Percentiles rank a stretch among this genome's conserved stretches.
Evolutionary conservation across 1,139 yeast genomes (phyloP).

Genomic region (Pichia sp.): DNA sequence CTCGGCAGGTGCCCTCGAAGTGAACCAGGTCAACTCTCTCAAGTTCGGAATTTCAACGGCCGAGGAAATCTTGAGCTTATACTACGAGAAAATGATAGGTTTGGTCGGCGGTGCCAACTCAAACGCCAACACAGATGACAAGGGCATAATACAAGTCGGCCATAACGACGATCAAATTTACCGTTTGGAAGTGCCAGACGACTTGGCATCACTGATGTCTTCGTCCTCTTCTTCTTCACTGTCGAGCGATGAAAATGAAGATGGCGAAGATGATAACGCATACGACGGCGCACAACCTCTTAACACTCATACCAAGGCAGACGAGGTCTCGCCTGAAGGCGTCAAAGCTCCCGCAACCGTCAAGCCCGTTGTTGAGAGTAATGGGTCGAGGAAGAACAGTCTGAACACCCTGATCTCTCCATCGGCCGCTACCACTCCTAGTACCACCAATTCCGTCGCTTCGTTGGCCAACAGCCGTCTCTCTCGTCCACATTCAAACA

Average conservation of each 20-base stretch:
- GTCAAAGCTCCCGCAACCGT: not conserved
- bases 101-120: conserved; percentile 44
- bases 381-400: not conserved
- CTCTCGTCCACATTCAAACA: not conserved
- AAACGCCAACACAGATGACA: not conserved
- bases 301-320: not conserved
- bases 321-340: not conserved
- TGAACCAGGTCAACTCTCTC: conserved; percentile 17
- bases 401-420: not conserved
- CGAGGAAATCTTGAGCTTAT: conserved; percentile 47
- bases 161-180: conserved; percentile 25
- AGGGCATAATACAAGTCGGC: conserved; percentile 19
- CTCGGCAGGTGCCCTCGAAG: conserved; percentile 25
- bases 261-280: conserved; percentile 7
- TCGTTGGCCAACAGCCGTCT: not conserved
- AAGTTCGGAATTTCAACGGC: conserved; percentile 30
- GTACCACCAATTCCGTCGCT: not conserved
- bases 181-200: conserved; percentile 8
- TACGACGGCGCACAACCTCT: not conserved
- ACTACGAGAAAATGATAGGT: conserved; percentile 57
- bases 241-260: conserved; percentile 11
- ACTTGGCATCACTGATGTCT: not conserved
- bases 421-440: not conserved
- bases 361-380: not conserved
- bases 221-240: not conserved